A percentile compares a stretch with the other conserved stretches of the same genome.
These are phyloP conservation scores for Claviceps spartinae DNA, from an alignment of 2,329 filamentous ascomycete species.

Conservation along the genomic window DNA sequence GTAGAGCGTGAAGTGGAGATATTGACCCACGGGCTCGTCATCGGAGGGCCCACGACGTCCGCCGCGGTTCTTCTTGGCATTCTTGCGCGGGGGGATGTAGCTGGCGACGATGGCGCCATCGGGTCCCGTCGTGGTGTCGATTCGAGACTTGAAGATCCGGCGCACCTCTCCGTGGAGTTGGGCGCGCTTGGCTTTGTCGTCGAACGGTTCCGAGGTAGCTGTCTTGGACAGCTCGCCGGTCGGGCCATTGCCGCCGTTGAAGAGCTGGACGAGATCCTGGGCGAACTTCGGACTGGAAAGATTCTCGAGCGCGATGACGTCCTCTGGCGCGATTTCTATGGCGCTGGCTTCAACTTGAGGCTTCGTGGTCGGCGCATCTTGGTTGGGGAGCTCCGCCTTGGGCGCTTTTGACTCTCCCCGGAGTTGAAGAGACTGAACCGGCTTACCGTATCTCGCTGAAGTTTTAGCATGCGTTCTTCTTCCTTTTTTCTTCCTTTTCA, in stretches of 20 bases:
- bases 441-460: background rate
- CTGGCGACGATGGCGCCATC: constrained; percentile 50
- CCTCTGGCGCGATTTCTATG: constrained; percentile 18
- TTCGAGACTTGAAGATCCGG: constrained; percentile 61
- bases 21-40: constrained; percentile 46
- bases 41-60: constrained; percentile 13
- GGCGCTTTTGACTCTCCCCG: constrained; percentile 3
- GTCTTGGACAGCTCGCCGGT: constrained; percentile 16
- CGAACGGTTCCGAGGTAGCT: constrained; percentile 26
- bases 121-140: constrained; percentile 58
- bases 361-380: constrained; percentile 8
- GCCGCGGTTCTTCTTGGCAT: constrained; percentile 16
- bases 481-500: background rate
- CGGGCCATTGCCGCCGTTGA: constrained; percentile 21
- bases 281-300: constrained; percentile 27
- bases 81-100: constrained; percentile 38
- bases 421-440: constrained; percentile 9
- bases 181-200: constrained; percentile 31
- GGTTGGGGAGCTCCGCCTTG: background rate
- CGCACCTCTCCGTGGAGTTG: constrained; percentile 51
- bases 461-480: background rate
- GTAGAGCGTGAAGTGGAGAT: constrained; percentile 82
- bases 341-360: constrained; percentile 7
- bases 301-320: constrained; percentile 22
- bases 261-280: constrained; percentile 27